A percentile compares a stretch with the other conserved stretches of the same genome.
Evolutionary conservation across 768 basidiomycete species (phyloP).

Genomic region (Favolaschia claudopus): DNA sequence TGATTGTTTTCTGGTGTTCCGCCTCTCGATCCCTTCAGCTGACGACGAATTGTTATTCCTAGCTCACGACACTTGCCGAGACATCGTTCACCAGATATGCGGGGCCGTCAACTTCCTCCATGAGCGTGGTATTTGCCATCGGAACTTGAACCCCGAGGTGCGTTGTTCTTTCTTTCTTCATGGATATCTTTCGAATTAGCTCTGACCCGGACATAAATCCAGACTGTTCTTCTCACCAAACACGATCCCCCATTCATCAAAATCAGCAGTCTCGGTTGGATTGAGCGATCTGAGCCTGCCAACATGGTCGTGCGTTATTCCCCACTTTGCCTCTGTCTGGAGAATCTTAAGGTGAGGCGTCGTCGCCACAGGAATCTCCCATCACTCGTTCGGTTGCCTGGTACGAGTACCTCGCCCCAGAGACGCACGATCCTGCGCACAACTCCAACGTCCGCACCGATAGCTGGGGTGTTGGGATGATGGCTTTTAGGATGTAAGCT

Average conservation of each 20-base stretch:
- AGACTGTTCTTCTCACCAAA: neutral
- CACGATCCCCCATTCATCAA: neutral
- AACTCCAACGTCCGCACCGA: neutral
- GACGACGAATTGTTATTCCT: too few species aligned
- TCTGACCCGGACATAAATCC: too few species aligned
- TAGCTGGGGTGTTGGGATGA: conserved; percentile 2
- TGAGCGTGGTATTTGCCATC: neutral
- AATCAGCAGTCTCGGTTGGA: neutral
- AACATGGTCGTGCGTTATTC: neutral
- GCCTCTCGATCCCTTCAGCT: too few species aligned
- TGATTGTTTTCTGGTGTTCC: too few species aligned
- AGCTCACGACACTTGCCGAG: neutral
- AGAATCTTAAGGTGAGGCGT: too few species aligned
- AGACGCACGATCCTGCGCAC: too few species aligned
- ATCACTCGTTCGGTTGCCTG: too few species aligned
- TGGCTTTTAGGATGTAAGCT: conserved; percentile 1
- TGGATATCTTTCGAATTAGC: neutral
- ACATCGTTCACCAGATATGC: conserved; percentile 1
- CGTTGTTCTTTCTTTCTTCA: neutral
- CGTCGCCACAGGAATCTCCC: too few species aligned
- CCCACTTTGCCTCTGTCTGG: too few species aligned
- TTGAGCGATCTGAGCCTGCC: neutral
- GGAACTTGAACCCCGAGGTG: neutral
- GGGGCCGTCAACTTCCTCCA: conserved; percentile 4
- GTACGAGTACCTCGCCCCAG: neutral